Evolutionary conservation across 345 rosid species (phyloP).

Genomic region (Syzygium aqueum): DNA sequence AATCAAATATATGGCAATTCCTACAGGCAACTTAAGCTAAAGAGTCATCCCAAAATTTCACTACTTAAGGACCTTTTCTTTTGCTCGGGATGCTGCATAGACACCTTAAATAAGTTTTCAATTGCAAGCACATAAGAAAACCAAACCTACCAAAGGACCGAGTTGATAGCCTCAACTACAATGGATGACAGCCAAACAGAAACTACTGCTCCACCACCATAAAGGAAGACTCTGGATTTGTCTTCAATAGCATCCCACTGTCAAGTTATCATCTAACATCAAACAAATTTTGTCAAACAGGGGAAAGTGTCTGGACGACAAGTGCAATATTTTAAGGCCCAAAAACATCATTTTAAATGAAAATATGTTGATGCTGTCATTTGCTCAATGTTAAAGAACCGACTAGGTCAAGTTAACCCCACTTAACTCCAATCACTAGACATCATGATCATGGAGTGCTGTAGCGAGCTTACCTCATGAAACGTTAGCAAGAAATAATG

Average conservation of each 20-base stretch:
- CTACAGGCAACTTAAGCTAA: neutral
- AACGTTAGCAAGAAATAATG: neutral
- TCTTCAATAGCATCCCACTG: conserved; percentile 59
- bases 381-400: neutral
- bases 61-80: neutral
- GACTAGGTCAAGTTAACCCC: neutral
- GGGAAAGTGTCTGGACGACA: neutral
- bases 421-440: neutral
- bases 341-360: neutral
- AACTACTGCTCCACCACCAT: conserved; percentile 31
- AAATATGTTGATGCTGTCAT: neutral
- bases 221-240: conserved; percentile 25
- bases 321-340: neutral
- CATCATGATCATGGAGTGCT: neutral
- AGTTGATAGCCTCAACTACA: conserved; percentile 29
- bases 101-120: neutral
- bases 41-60: neutral
- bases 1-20: neutral
- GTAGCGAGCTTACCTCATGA: neutral
- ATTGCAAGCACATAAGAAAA: neutral
- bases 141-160: conserved; percentile 27
- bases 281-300: neutral
- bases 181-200: conserved; percentile 31
- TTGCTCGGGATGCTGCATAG: neutral
- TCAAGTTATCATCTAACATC: neutral